Evolutionary conservation across 805 yeast species (phyloP), one percentile per base, ranked within the genome.

Genomic region (Candida krabiensis): DNA sequence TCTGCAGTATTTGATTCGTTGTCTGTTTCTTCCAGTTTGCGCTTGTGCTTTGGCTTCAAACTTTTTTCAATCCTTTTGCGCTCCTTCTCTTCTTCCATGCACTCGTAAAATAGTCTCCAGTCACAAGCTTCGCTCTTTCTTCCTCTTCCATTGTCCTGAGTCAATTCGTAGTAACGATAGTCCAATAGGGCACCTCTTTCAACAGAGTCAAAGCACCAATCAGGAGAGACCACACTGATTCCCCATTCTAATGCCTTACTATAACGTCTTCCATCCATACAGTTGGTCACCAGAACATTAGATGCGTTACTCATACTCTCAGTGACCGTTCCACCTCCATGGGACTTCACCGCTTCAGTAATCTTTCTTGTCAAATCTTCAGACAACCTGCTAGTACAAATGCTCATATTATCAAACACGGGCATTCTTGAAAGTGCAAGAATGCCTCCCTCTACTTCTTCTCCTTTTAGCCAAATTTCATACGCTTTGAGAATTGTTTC

Each of bases 381-480:
- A 9, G 47, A 46, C 18, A 55, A 22, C 36, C 52, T 63, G 51
- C 54, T 73, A 13, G 59, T 55, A 2, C 79, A 71, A 19, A 77
- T 54, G 38, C 55, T 56, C 26, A 71, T 41, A 19, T 64, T 65
- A 18, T 67, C 66, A 48, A 80, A 79, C 0, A 73, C 60, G 0
- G 69, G 69, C 37, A 77, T 16, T 1, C 12, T 9, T 12, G 35
- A 35, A 7, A 57, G 19, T 1, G 35, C 31, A 11, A 27, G 13
- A 8, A 49, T 4, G 14, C 30, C 22, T 11, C 17, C 29, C 4
- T 29, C 38, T 4, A 38, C 14, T 19, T 46, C 46, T 12, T 67
- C 73, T 24, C 86, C 87, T 13, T 63, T 49, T n/a, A 72, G 52
- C 89, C 88, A 83, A 2, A 59, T 55, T 9, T 67, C 58, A 50